Evolutionary conservation across 2,329 filamentous ascomycete species (phyloP).

Genomic region (Neopestalotiopsis clavispora): DNA sequence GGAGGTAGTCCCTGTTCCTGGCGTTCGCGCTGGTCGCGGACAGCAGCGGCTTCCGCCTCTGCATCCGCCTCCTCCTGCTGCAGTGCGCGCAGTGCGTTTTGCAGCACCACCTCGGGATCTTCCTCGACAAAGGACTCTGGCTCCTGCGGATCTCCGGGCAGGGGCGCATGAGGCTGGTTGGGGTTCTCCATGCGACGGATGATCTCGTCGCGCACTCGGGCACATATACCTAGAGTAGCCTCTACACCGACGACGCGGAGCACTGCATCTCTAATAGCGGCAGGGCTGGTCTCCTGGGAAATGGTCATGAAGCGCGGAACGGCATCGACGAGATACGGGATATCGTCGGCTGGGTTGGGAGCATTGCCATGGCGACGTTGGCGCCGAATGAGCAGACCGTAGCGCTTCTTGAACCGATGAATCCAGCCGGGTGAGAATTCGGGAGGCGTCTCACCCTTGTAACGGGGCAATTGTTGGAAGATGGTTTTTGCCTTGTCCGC

Average conservation of each 20-base stretch:
- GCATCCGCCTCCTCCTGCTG: constrained; percentile 64
- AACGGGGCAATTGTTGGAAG: constrained; percentile 62
- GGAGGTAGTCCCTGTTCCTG: constrained; percentile 46
- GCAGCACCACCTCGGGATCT: constrained; percentile 62
- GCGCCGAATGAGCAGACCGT: constrained; percentile 61
- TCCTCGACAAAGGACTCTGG: constrained; percentile 46
- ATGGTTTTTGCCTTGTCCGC: constrained; percentile 66
- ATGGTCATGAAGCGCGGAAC: constrained; percentile 65
- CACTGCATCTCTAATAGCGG: constrained; percentile 62
- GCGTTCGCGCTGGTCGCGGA: constrained; percentile 56
- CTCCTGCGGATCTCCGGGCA: constrained; percentile 28
- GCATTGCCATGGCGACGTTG: constrained; percentile 58
- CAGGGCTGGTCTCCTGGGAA: constrained; percentile 61
- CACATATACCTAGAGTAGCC: constrained; percentile 56
- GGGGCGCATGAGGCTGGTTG: constrained; percentile 37
- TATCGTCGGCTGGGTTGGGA: constrained; percentile 57
- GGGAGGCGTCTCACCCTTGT: constrained; percentile 63
- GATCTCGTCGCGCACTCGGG: constrained; percentile 63
- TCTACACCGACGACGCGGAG: constrained; percentile 61
- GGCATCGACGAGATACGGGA: constrained; percentile 64
- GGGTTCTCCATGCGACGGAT: constrained; percentile 47
- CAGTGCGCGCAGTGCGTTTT: constrained; percentile 62
- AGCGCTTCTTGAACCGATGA: constrained; percentile 68
- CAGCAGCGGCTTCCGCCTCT: constrained; percentile 60
- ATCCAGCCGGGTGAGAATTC: constrained; percentile 70